These are phyloP conservation scores for Tricholoma saponaceum DNA, from an alignment of 768 basidiomycete genomes.

Conservation along the genomic window DNA sequence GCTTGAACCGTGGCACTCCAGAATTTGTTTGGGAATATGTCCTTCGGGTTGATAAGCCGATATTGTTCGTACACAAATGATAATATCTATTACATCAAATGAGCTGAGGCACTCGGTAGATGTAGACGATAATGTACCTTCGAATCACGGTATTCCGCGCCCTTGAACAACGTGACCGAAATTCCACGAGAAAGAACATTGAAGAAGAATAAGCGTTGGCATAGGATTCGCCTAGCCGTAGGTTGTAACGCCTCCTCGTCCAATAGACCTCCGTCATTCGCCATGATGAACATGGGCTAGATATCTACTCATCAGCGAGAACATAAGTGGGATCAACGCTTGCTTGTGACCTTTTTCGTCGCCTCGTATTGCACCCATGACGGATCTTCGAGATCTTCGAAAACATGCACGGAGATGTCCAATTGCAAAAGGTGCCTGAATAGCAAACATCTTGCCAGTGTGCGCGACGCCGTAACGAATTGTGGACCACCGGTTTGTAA, in stretches of 20 bases:
- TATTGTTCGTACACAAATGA: constrained; percentile 51
- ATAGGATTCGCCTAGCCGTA: constrained; percentile 27
- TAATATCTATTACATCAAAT: constrained; percentile 38
- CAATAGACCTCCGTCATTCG: constrained; percentile 45
- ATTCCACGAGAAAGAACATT: constrained; percentile 45
- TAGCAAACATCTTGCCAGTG: constrained; percentile 49
- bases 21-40: constrained; percentile 12
- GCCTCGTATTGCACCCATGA: constrained; percentile 44
- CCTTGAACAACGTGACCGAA: constrained; percentile 47
- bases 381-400: constrained; percentile 40
- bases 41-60: constrained; percentile 6
- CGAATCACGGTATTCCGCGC: constrained; percentile 56
- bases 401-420: constrained; percentile 39
- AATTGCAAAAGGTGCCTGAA: constrained; percentile 44
- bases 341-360: constrained; percentile 32
- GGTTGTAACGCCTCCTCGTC: constrained; percentile 2
- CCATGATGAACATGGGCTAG: constrained; percentile 67
- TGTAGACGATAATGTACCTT: constrained; percentile 37
- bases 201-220: constrained; percentile 48
- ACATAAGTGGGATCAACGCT: not conserved
- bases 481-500: constrained; percentile 30
- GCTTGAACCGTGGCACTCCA: constrained; percentile 3
- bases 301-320: constrained; percentile 1
- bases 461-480: constrained; percentile 40
- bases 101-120: not conserved